Conservation (phyloP, 352 stramenopile genomes). For the Phytophthora tentaculata region DNA sequence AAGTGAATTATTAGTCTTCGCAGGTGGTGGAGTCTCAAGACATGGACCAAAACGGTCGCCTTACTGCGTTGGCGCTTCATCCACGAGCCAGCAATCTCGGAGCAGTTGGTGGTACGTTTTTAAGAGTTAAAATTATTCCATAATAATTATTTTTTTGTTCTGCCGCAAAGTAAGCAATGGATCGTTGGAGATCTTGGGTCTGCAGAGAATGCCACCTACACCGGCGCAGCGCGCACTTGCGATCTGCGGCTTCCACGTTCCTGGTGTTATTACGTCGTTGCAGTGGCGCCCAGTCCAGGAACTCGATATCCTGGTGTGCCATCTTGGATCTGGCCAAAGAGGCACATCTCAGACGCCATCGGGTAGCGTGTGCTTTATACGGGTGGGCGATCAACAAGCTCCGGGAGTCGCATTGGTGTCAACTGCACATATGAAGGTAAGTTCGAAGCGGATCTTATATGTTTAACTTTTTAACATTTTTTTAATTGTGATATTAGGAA, state of each 20-base stretch:
- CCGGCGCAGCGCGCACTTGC: slow-evolving; percentile 15
- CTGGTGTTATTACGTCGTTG: slow-evolving; percentile 34
- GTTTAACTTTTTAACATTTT: neutral
- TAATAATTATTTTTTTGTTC: neutral
- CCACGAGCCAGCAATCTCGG: slow-evolving; percentile 31
- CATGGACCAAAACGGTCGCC: slow-evolving; percentile 15
- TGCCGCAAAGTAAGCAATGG: slow-evolving; percentile 34
- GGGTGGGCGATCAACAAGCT: slow-evolving; percentile 12
- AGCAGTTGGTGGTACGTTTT: slow-evolving; percentile 43
- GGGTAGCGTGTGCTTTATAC: slow-evolving; percentile 26
- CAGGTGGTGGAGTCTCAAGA: slow-evolving; percentile 38
- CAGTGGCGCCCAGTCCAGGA: slow-evolving; percentile 41
- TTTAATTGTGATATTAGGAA: slow-evolving; percentile 9
- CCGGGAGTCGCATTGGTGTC: slow-evolving; percentile 8
- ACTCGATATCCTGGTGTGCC: slow-evolving; percentile 34
- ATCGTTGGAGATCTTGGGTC: slow-evolving; percentile 27
- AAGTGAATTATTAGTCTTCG: slow-evolving; percentile 21
- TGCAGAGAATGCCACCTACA: slow-evolving; percentile 1
- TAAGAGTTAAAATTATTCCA: neutral
- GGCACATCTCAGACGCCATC: slow-evolving; percentile 1
- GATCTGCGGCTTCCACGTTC: slow-evolving; percentile 16
- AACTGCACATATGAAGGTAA: slow-evolving; percentile 20
- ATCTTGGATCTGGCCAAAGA: slow-evolving; percentile 18
- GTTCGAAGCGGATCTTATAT: neutral
- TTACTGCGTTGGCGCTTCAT: slow-evolving; percentile 48